Evolutionary conservation across 257 asterid genomes (phyloP).

Genomic region (Solanum chiquidenum): DNA sequence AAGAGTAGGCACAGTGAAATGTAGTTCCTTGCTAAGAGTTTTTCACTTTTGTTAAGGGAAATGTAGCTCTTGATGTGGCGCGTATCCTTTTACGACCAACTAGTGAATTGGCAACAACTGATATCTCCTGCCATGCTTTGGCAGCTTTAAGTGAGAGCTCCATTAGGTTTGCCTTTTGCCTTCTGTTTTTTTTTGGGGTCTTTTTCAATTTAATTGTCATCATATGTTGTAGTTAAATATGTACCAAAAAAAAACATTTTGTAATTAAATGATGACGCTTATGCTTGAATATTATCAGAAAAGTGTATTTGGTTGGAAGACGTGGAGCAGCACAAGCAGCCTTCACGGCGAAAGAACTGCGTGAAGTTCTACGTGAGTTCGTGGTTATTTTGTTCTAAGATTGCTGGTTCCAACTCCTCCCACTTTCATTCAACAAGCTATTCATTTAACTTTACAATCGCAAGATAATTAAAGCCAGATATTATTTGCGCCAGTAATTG

Average conservation of each 20-base stretch:
- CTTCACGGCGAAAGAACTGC: constrained; percentile 87
- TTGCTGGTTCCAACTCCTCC: neutral
- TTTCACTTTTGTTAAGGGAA: constrained; percentile 42
- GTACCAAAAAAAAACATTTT: neutral
- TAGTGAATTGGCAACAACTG: constrained; percentile 67
- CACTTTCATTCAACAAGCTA: neutral
- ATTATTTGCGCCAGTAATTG: neutral
- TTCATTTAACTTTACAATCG: neutral
- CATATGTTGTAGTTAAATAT: neutral
- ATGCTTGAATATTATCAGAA: constrained; percentile 34
- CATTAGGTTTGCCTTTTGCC: constrained; percentile 45
- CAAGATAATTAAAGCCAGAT: neutral
- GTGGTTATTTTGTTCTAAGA: neutral
- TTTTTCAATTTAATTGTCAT: neutral
- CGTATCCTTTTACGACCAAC: constrained; percentile 79
- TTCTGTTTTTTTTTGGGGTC: neutral
- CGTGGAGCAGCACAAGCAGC: constrained; percentile 98
- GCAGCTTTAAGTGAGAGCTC: constrained; percentile 63
- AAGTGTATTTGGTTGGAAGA: constrained; percentile 90
- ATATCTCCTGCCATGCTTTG: constrained; percentile 75
- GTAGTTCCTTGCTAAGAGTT: neutral
- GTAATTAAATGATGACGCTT: neutral
- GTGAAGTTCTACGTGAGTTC: constrained; percentile 68
- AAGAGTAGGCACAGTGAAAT: neutral
- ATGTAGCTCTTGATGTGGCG: constrained; percentile 96